Evolutionary conservation across 2,329 filamentous ascomycete species (phyloP).

Genomic region (Achaetomium macrosporum): DNA sequence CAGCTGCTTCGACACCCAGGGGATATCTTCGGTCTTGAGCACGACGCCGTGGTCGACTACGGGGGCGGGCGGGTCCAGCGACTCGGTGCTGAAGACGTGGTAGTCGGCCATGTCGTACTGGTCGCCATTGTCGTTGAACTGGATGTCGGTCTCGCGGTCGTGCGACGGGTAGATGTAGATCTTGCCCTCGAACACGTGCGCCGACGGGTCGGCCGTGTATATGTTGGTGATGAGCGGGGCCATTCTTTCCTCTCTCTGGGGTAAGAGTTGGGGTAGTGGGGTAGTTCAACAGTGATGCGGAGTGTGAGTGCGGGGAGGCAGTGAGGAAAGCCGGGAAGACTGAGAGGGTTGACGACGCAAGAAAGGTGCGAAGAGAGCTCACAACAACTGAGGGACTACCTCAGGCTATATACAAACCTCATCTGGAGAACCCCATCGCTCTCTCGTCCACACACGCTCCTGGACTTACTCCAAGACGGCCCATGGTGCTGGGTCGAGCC

Average conservation of each 20-base stretch:
- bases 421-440: not conserved
- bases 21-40: conserved; percentile 59
- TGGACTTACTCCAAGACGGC: not conserved
- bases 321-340: not conserved
- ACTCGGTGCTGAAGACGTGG: conserved; percentile 62
- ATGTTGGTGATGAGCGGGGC: conserved; percentile 64
- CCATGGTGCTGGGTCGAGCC: conserved; percentile 13
- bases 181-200: conserved; percentile 69
- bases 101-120: conserved; percentile 83
- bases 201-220: conserved; percentile 75
- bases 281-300: too few relatives aligned
- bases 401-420: conserved; percentile 13
- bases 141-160: conserved; percentile 67
- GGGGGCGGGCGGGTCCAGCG: conserved; percentile 47
- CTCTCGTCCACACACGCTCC: not conserved
- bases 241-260: conserved; percentile 31
- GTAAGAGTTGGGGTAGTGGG: conserved; percentile 15
- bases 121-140: conserved; percentile 78
- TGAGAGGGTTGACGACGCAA: not conserved
- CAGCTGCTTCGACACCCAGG: conserved; percentile 73
- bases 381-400: not conserved
- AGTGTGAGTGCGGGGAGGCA: conserved; percentile 10
- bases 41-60: conserved; percentile 70
- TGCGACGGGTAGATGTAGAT: conserved; percentile 79
- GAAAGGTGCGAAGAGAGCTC: not conserved